Evolutionary conservation across 2,329 filamentous ascomycete species (phyloP).

Genomic region (Biscogniauxia marginata): DNA sequence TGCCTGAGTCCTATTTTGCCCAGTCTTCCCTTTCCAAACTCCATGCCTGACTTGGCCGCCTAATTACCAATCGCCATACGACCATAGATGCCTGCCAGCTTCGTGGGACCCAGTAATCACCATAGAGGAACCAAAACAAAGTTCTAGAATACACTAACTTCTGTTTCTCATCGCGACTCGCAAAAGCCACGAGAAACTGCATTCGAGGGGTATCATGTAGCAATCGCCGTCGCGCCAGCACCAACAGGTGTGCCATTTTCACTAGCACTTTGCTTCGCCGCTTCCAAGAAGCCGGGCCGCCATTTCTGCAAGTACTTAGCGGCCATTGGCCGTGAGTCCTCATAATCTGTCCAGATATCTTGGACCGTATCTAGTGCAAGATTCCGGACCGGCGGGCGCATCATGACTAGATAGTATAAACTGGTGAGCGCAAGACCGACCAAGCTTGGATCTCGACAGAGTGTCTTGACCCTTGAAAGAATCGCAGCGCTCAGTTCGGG

Average conservation of each 20-base stretch:
- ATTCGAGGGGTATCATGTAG: slow-evolving; percentile 24
- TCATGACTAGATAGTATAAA: slow-evolving; percentile 65
- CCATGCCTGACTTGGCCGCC: neutral
- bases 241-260: slow-evolving; percentile 18
- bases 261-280: slow-evolving; percentile 24
- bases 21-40: neutral
- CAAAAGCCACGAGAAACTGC: neutral
- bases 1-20: neutral
- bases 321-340: slow-evolving; percentile 62
- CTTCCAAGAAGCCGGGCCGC: slow-evolving; percentile 53
- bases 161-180: neutral
- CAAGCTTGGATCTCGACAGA: slow-evolving; percentile 66
- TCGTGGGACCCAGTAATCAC: neutral
- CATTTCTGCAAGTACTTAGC: slow-evolving; percentile 62
- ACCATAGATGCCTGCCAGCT: neutral
- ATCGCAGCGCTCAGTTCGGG: slow-evolving; percentile 73
- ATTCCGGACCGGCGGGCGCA: slow-evolving; percentile 63
- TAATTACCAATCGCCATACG: neutral
- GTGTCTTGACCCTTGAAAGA: slow-evolving; percentile 67
- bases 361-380: slow-evolving; percentile 64
- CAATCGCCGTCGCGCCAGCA: slow-evolving; percentile 17
- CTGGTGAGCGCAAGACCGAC: slow-evolving; percentile 63
- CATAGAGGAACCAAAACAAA: neutral
- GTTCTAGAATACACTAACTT: neutral
- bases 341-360: slow-evolving; percentile 65